Evolutionary conservation across 2,329 filamentous ascomycete species (phyloP), one percentile per base, ranked within the genome.

Genomic region (Trichoderma sp.): DNA sequence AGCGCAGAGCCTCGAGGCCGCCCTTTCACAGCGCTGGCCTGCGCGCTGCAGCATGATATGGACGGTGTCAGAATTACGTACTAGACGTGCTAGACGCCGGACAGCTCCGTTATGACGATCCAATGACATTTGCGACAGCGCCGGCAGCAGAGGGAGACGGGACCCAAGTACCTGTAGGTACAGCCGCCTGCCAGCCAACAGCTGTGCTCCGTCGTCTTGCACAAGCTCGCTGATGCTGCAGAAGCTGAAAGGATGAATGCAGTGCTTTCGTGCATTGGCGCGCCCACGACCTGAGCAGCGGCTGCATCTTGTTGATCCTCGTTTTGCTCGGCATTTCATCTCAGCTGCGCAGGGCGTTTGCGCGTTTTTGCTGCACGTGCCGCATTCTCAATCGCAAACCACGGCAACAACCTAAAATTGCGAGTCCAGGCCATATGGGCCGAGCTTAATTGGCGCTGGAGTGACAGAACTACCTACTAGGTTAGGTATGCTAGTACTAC

Each of bases 231-330:
- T 57, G 40, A 52, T 68, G 65, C 65, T 53, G 56, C 65, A 68
- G 24, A 37, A 58, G 65, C 55, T 60, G 65, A 47, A 53, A 64
- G 47, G 35, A 60, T 60, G 7, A 16, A 49, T 52, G 63, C 63
- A 67, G 19, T 59, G 63, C 63, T 67, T 67, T 68, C 56, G 65
- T 68, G 65, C 65, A 60, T 61, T 68, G 65, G 65, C 60, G 60
- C 35, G 31, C 19, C 43, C 27, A 53, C 35, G 19, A 24, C n/a
- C 21, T 29, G 19, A 60, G 57, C 57, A 53, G 16, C 33, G 21
- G 43, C 43, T 68, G 65, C 64, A 61, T 55, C 21, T 61, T 68
- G 65, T 68, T 68, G 65, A 68, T 68, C 55, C 53, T 40, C 47
- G 47, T 27, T 47, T 31, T 35, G 5, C 19, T 35, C 24, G 40